Evolutionary conservation across 2,329 filamentous ascomycete species (phyloP), one percentile per base, ranked within the genome.

Genomic region (Nemania sp.): DNA sequence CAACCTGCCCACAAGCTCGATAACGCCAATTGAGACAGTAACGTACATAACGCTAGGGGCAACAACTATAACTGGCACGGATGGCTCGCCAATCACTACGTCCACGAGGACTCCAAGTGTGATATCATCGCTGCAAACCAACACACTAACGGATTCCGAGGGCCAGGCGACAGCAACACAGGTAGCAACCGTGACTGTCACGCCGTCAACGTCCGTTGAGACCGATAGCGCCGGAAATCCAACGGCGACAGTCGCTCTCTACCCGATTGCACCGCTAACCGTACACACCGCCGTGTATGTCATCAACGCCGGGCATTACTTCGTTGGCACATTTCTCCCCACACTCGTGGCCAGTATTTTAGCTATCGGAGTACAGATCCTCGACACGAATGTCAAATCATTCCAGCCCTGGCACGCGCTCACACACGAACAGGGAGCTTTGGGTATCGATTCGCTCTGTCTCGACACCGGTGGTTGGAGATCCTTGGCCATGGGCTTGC

Each of bases 361-460:
- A 0, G 72, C 72, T 0, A 70, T 74, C 5, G 66, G 69, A 0
- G 62, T 76, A 18, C 72, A 72, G 5, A 73, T 73, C 27, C 68
- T 77, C 35, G 69, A 73, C 61, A 56, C 62, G 11, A 77, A 77
- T 45, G 73, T 68, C 53, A 74, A 73, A 63, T 62, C 73, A 5
- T 70, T 76, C 47, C 79, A 82, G 69, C 80, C 80, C 0, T 82
- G 77, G 74, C 79, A 81, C 69, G 79, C 78, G 55, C 74, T 82
- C 10, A 74, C 77, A 5, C 72, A 73, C 38, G 68, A 71, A 1
- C 70, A 56, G 7, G 80, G 80, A 0, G 76, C 75, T 1, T 29
- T 67, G 0, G 80, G 79, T 0, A 69, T 72, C 10, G 73, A 79
- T 15, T 81, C 80, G 0, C 66, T 79, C 2, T 75, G 69, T 29